Evolutionary conservation across 2,329 filamentous ascomycete genomes (phyloP), one percentile per base, ranked within the genome.

Genomic region (Purpureocillium lavendulum): DNA sequence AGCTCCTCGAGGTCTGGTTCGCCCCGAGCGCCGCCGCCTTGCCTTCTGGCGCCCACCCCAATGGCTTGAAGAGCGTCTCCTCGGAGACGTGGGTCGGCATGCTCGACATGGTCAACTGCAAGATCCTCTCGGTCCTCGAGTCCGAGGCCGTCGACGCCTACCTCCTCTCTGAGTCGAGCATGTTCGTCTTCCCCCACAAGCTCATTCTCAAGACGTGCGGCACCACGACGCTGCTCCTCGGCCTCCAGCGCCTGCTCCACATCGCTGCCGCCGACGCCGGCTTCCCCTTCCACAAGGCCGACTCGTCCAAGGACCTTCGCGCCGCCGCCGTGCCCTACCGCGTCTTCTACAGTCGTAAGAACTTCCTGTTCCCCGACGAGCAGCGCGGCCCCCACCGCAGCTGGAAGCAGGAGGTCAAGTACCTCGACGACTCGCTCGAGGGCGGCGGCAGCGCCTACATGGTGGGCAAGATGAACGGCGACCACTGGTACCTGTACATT

Each of bases 141-240:
- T 95, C 90, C 17, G 88, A 95, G 47, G 82, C 90, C 58, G 84
- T 97, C 53, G 92, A 98, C 58, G 90, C 92, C 49, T 98, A 98
- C 60, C 79, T 98, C 7, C 75, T 98, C 40, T 98, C 92, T 47
- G 92, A 98, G 68, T 97, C 92, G 31, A 97, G 92, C 84, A 95
- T 98, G 89, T 98, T 98, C 60, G 87, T 98, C 53, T 98, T 95
- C 64, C 88, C 89, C n/a, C 92, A 98, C 77, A 98, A 98, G 73
- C 77, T 98, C 48, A 95, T 98, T 45, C 72, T 98, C 50, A 98
- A 98, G 77, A 98, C 92, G 7, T 98, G 92, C 56, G 92, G 92
- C 44, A 98, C 92, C 17, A 98, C 92, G 12, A 98, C 92, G 3
- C 70, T 98, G 39, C 77, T 98, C 7, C 82, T 85, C 35, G 92